Base-by-base conservation (phyloP, 2,329 filamentous ascomycete species). In the Clarireedia hainanense region DNA sequence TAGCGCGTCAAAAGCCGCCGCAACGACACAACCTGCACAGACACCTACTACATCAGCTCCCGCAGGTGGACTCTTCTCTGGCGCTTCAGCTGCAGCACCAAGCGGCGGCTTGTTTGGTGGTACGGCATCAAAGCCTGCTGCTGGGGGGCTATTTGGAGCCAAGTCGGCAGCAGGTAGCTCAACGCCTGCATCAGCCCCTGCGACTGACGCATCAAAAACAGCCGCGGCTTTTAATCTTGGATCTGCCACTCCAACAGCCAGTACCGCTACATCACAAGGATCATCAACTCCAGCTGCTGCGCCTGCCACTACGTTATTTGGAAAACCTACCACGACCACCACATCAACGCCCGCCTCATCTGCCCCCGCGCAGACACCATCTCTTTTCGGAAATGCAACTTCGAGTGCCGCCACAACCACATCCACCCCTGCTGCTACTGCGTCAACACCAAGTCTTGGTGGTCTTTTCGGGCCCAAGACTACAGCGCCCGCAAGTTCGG, bases 341-440 rank as follows among this genome's bases (percentile, higher is more conserved):
- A 27, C 50, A 23, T 50, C 62, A 17, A 51, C 63, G 9, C 57
- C 59, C 43, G 55, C 61, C 36, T 47, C 64, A 30, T 43, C 54
- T 30, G n/a, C 61, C n/a, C 55, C 47, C 40, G 20, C 53, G 12
- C 46, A 53, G 27, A 56, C 46, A 27, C 45, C 58, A n/a, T 63
- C 62, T 47, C 56, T 71, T 17, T 73, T 72, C 58, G 73, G 69
- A 57, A 53, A 54, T 17, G 45, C 54, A 20, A 46, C 58, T 50
- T 45, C 58, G 24, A 55, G 24, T 45, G 12, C 34, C 24, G 27
- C 47, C 9, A 36, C 54, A 39, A 51, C 39, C 5, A 58, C 58
- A 17, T 56, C 64, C 6, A 60, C 61, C 46, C 59, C 63, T 42
- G 57, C 62, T 6, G 53, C 62, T 17, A 47, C 63, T 47, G 50